Evolutionary conservation across 129 eudicot genomes (phyloP).

Genomic region (Flaveria robusta): DNA sequence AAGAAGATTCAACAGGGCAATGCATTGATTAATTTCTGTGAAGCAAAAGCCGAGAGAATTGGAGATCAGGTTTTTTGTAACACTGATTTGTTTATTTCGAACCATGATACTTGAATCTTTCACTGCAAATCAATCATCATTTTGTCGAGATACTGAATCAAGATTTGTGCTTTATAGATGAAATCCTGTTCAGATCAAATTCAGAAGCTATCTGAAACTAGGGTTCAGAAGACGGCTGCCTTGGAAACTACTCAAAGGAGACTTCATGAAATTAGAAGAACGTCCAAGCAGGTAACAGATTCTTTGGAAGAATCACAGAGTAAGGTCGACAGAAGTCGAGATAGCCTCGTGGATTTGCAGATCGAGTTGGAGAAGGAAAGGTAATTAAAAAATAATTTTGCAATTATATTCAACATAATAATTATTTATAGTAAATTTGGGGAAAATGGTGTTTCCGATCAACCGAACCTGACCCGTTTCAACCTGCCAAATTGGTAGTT

Average conservation of each 20-base stretch:
- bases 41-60: conserved; percentile 66
- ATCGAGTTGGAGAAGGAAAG: conserved; percentile 80
- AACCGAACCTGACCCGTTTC: neutral
- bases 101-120: conserved; percentile 1
- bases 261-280: conserved; percentile 59
- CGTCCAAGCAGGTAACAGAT: conserved; percentile 54
- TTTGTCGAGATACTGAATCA: conserved; percentile 22
- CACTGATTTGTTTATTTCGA: conserved; percentile 7
- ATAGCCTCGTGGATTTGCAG: conserved; percentile 58
- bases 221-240: conserved; percentile 51
- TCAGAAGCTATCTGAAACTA: conserved; percentile 69
- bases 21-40: conserved; percentile 46
- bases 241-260: conserved; percentile 64
- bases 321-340: conserved; percentile 60
- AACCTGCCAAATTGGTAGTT: conserved; percentile 3
- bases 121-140: neutral
- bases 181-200: conserved; percentile 69
- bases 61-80: conserved; percentile 77
- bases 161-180: conserved; percentile 43
- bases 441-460: neutral
- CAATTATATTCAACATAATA: neutral
- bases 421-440: neutral
- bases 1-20: conserved; percentile 59
- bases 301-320: conserved; percentile 73
- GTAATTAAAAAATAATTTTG: conserved; percentile 31